A percentile compares a stretch with the other conserved stretches of the same genome.
These are phyloP conservation scores for Fusarium multiceps DNA, from an alignment of 2,329 filamentous ascomycete species.

Conservation along the genomic window DNA sequence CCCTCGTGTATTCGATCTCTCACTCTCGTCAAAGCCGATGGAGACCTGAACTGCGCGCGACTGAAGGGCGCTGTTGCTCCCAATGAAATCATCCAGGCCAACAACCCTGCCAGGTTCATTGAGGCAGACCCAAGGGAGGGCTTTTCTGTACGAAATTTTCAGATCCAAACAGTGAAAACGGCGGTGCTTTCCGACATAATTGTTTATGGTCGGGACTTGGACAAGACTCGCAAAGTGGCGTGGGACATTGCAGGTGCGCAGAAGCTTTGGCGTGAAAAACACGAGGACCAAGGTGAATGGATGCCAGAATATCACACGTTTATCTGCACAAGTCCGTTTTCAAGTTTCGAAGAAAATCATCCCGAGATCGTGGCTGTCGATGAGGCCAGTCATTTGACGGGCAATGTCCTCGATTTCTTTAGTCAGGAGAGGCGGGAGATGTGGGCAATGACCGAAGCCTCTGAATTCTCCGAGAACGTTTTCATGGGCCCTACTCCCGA, in stretches of 20 bases:
- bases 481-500: constrained; percentile 91
- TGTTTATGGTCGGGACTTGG: constrained; percentile 82
- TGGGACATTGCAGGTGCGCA: constrained; percentile 82
- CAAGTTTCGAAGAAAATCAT: constrained; percentile 76
- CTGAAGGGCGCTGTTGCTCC: constrained; percentile 89
- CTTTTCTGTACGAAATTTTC: constrained; percentile 96
- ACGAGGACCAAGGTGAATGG: constrained; percentile 65
- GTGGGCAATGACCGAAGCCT: constrained; percentile 90
- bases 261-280: constrained; percentile 75
- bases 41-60: constrained; percentile 77
- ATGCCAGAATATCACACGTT: constrained; percentile 86
- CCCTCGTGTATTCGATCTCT: constrained; percentile 79
- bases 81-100: constrained; percentile 76
- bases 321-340: constrained; percentile 72
- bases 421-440: constrained; percentile 91
- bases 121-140: constrained; percentile 89
- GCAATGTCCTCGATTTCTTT: constrained; percentile 86
- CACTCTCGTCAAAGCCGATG: constrained; percentile 89
- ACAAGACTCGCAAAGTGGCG: constrained; percentile 70
- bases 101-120: constrained; percentile 70
- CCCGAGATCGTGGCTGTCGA: constrained; percentile 80
- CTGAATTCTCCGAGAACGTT: constrained; percentile 89
- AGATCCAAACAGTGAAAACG: constrained; percentile 91
- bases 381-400: constrained; percentile 76
- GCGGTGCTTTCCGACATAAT: constrained; percentile 92